phyloP scores from a whole-genome alignment of 208 protist species.

The Crithidia mellificae region DNA sequence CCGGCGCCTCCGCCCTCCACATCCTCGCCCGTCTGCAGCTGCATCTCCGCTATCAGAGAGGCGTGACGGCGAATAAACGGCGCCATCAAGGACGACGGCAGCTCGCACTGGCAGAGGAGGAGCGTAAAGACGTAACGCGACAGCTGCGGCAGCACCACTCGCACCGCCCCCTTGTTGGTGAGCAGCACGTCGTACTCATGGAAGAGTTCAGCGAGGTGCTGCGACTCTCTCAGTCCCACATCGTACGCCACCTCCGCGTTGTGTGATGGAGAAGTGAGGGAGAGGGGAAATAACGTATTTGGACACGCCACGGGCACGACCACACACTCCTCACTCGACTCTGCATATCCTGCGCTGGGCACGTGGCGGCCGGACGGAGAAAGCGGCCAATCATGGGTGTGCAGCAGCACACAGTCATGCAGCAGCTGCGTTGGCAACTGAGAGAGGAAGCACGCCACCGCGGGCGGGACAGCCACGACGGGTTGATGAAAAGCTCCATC shows the following conservation, averaged over 20 bases:
- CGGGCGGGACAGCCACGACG: conserved; percentile 42
- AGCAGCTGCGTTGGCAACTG: conserved; percentile 20
- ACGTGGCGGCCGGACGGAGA: background rate
- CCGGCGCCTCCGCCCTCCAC: background rate
- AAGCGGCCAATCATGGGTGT: conserved; percentile 41
- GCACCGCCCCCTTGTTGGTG: conserved; percentile 40
- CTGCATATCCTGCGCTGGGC: background rate
- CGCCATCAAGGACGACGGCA: conserved; percentile 23
- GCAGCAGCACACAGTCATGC: conserved; percentile 42
- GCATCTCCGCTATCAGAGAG: background rate
- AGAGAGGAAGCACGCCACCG: conserved; percentile 43
- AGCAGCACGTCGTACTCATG: conserved; percentile 32
- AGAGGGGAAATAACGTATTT: background rate
- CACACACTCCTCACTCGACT: background rate
- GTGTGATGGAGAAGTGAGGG: background rate
- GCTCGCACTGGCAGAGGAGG: conserved; percentile 36
- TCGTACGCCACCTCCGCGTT: background rate
- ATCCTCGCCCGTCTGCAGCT: background rate
- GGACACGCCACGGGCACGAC: conserved; percentile 2
- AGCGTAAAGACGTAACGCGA: conserved; percentile 53
- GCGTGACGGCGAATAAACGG: conserved; percentile 24
- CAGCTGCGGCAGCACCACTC: conserved; percentile 40
- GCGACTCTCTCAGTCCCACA: conserved; percentile 20
- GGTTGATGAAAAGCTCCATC: conserved; percentile 31
- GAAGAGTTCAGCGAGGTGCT: conserved; percentile 15